Evolutionary conservation across 2,329 filamentous ascomycete genomes (phyloP).

Genomic region (Xylaria multiplex): DNA sequence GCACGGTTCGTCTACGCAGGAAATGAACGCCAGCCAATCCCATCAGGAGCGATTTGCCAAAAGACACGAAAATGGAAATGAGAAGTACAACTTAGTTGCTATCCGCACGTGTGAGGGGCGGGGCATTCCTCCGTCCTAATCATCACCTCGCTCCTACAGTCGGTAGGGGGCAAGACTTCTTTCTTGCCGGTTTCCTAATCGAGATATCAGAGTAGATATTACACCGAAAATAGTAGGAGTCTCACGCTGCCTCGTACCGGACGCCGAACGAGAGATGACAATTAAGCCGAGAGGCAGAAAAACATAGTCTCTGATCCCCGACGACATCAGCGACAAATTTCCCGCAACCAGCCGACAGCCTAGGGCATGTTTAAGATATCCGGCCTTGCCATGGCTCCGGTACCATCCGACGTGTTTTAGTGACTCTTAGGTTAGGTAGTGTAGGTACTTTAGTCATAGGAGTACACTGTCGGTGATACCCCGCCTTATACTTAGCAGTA

Average conservation of each 20-base stretch:
- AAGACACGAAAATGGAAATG: neutral
- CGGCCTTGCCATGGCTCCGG: conserved; percentile 10
- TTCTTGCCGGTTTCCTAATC: neutral
- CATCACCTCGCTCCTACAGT: neutral
- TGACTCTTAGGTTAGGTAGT: too few relatives aligned
- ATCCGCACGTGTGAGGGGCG: too few relatives aligned
- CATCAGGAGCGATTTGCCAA: neutral
- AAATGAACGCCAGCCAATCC: neutral
- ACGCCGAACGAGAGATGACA: neutral
- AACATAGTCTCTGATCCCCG: neutral
- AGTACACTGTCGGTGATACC: neutral
- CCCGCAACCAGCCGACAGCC: neutral
- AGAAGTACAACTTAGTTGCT: neutral
- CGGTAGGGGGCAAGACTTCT: neutral
- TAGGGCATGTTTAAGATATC: neutral
- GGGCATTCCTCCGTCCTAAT: too few relatives aligned
- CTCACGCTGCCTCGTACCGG: neutral
- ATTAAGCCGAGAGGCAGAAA: neutral
- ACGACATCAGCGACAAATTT: neutral
- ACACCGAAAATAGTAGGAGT: neutral
- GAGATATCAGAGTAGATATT: neutral
- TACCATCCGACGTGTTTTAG: conserved; percentile 17
- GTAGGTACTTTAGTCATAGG: too few relatives aligned
- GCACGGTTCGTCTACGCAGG: too few relatives aligned
- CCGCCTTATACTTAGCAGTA: neutral